Percentiles rank a stretch among this genome's conserved stretches.
These are phyloP conservation scores for Arabidopsis suecica DNA, from an alignment of 345 rosid species.

Conservation along the genomic window DNA sequence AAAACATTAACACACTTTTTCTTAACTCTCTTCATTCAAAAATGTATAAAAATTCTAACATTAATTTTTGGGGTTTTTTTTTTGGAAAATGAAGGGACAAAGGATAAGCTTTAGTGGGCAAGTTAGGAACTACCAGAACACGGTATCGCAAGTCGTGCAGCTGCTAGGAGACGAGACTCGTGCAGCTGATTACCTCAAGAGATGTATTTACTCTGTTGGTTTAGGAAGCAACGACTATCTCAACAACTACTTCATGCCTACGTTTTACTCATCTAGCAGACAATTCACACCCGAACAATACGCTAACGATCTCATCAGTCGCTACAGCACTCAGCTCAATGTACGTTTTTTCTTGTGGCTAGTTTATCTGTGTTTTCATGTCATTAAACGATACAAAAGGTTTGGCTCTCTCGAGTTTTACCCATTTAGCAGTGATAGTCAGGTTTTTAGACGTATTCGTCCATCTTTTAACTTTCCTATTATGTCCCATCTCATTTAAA, in stretches of 20 bases:
- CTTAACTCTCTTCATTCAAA: background rate
- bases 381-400: background rate
- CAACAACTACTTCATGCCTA: constrained; percentile 94
- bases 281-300: constrained; percentile 71
- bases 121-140: constrained; percentile 67
- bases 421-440: background rate
- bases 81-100: constrained; percentile 51
- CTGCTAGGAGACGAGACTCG: constrained; percentile 62
- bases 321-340: constrained; percentile 65
- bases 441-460: constrained; percentile 3
- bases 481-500: background rate
- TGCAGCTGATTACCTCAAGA: constrained; percentile 69
- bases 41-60: background rate
- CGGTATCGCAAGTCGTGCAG: constrained; percentile 64
- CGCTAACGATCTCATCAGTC: constrained; percentile 64
- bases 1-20: background rate
- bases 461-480: constrained; percentile 1
- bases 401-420: background rate
- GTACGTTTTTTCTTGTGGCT: constrained; percentile 43
- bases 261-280: constrained; percentile 56
- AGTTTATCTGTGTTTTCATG: background rate
- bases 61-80: background rate
- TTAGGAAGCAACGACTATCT: constrained; percentile 96
- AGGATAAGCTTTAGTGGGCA: constrained; percentile 55
- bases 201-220: constrained; percentile 78